Conservation (phyloP, 225 moss, liverwort and hornwort species). For the Bryoerythrophyllum caledonicum region DNA sequence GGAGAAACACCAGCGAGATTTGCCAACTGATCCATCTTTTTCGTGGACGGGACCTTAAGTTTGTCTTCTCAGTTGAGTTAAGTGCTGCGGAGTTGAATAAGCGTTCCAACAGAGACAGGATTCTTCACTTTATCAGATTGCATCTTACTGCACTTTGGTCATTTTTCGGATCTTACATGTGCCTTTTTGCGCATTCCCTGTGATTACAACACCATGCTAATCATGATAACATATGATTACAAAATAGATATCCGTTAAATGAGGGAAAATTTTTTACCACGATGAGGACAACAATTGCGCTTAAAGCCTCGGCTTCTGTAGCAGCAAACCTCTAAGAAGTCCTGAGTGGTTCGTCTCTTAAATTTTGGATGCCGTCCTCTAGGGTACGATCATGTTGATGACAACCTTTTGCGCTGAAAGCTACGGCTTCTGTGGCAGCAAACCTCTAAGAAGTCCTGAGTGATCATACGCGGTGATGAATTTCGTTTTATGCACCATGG, state of each 20-base stretch:
- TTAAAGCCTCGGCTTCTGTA: constrained; percentile 10
- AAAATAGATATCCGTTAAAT: constrained; percentile 46
- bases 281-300: constrained; percentile 12
- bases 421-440: constrained; percentile 27
- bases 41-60: neutral
- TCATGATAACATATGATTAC: constrained; percentile 43
- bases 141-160: constrained; percentile 6
- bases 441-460: constrained; percentile 55
- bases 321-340: constrained; percentile 50
- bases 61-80: constrained; percentile 1
- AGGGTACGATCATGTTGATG: constrained; percentile 13
- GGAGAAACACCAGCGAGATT: constrained; percentile 54
- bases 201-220: constrained; percentile 43
- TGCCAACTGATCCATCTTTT: constrained; percentile 42
- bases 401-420: constrained; percentile 20
- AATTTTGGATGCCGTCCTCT: fast-evolving
- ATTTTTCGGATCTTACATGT: constrained; percentile 9
- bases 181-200: neutral
- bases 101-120: neutral
- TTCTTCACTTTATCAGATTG: constrained; percentile 17
- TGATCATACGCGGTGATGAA: neutral
- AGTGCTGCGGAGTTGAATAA: constrained; percentile 23
- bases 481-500: neutral
- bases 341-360: constrained; percentile 14
- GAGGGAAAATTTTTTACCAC: constrained; percentile 18